Evolutionary conservation across 768 basidiomycete species (phyloP).

Genomic region (Thelephora ganbajun): DNA sequence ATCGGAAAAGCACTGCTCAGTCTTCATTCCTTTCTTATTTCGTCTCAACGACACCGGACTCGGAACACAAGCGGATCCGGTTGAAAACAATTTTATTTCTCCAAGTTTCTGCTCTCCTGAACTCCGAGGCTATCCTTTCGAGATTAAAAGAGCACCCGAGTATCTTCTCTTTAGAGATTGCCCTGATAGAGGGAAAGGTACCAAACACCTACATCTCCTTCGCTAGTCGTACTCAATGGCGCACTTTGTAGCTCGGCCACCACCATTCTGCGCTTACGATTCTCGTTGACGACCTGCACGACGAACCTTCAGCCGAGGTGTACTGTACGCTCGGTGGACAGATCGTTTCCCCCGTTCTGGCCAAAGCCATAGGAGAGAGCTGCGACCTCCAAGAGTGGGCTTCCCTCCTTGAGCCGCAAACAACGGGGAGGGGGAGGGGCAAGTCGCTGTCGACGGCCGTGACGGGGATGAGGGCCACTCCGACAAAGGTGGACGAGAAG

Average conservation of each 20-base stretch:
- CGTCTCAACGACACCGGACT: constrained; percentile 70
- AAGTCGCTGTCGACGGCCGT: constrained; percentile 10
- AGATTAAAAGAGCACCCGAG: constrained; percentile 34
- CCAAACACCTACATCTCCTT: background rate
- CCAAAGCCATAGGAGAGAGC: constrained; percentile 35
- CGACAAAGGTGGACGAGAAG: constrained; percentile 27
- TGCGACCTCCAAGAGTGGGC: constrained; percentile 41
- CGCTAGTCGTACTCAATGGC: constrained; percentile 5
- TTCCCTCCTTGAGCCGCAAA: constrained; percentile 24
- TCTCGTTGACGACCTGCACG: constrained; percentile 58
- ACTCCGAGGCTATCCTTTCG: constrained; percentile 31
- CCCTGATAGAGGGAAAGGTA: constrained; percentile 72
- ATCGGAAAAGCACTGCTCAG: constrained; percentile 15
- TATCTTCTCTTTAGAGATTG: constrained; percentile 55
- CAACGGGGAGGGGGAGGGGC: constrained; percentile 15
- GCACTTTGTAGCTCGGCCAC: constrained; percentile 28
- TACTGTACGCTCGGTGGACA: constrained; percentile 77
- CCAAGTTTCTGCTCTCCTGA: constrained; percentile 61
- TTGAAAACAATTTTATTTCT: constrained; percentile 71
- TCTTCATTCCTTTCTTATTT: constrained; percentile 60
- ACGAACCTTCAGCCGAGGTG: constrained; percentile 66
- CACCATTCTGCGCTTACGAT: constrained; percentile 51
- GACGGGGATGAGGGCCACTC: constrained; percentile 15
- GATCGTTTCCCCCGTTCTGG: constrained; percentile 48
- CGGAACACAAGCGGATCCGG: constrained; percentile 54